A percentile compares a stretch with the other conserved stretches of the same genome.
phyloP scores from a whole-genome alignment of 106 monocot species.

The Dactylorhiza incarnata region DNA sequence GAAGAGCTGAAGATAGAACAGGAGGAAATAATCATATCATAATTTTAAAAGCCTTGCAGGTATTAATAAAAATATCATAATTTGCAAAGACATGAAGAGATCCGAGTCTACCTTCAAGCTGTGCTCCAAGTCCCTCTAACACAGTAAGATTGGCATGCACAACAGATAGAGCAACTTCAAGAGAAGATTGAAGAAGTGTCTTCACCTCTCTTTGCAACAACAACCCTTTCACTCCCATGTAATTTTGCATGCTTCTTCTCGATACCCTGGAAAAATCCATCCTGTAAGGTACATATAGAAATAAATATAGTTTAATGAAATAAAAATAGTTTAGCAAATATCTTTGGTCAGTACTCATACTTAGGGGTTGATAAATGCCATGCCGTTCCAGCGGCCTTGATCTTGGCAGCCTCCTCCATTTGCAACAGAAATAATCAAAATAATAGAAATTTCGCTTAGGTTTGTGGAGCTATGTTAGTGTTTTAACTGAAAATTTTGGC shows the following conservation, averaged over 20 bases:
- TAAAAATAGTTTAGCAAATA: neutral
- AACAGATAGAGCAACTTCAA: slow-evolving; percentile 86
- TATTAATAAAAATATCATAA: neutral
- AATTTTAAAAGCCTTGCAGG: no score
- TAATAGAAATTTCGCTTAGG: no score
- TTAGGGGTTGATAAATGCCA: no score
- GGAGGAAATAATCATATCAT: neutral
- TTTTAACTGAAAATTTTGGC: no score
- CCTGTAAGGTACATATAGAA: neutral
- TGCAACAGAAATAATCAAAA: no score
- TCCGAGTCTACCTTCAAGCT: slow-evolving; percentile 83
- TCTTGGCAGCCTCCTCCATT: no score
- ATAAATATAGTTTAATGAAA: neutral
- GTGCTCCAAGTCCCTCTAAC: slow-evolving; percentile 83
- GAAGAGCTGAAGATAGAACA: slow-evolving; percentile 54
- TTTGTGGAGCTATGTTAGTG: no score
- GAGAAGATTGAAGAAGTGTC: slow-evolving; percentile 72
- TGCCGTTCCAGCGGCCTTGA: no score
- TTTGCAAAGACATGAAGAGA: slow-evolving; percentile 3
- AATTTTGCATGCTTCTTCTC: slow-evolving; percentile 98
- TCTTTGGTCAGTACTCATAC: neutral
- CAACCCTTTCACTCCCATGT: slow-evolving; percentile 76
- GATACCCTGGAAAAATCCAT: slow-evolving; percentile 51
- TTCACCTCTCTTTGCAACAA: slow-evolving; percentile 93
- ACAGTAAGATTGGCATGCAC: slow-evolving; percentile 84